phyloP scores from a whole-genome alignment of 371 early-diverging fungal species.

The Capniomyces stellatus region DNA sequence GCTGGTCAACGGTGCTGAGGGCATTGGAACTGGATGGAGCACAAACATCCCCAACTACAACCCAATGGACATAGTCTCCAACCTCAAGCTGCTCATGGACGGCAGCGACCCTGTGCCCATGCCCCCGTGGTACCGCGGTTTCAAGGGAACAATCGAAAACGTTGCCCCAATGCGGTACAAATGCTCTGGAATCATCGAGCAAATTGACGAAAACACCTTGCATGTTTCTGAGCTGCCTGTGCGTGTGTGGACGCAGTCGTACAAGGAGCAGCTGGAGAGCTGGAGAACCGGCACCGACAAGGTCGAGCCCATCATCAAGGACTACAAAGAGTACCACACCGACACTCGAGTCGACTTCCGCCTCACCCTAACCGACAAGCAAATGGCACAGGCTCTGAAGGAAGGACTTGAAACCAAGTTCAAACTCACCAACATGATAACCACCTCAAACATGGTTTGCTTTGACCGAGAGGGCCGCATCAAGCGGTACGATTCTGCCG shows the following conservation, averaged over 20 bases:
- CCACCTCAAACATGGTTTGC: slow-evolving; percentile 90
- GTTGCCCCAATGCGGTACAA: slow-evolving; percentile 40
- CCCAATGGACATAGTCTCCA: slow-evolving; percentile 86
- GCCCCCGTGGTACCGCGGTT: slow-evolving; percentile 96
- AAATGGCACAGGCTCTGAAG: slow-evolving; percentile 47
- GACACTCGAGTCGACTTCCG: slow-evolving; percentile 66
- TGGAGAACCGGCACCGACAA: slow-evolving; percentile 46
- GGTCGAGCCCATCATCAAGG: slow-evolving; percentile 40
- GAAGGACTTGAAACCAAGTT: slow-evolving; percentile 71
- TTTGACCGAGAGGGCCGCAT: slow-evolving; percentile 87
- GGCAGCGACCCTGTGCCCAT: slow-evolving; percentile 57
- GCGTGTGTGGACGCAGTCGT: slow-evolving; percentile 85
- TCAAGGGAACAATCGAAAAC: slow-evolving; percentile 51
- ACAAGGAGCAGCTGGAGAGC: slow-evolving; percentile 76
- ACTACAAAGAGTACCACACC: slow-evolving; percentile 67
- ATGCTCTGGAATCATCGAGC: slow-evolving; percentile 51
- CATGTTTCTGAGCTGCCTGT: slow-evolving; percentile 93
- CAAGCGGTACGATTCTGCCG: slow-evolving; percentile 59
- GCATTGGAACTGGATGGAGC: slow-evolving; percentile 98
- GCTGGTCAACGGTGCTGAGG: slow-evolving; percentile 93
- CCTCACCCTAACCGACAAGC: slow-evolving; percentile 48
- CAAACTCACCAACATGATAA: slow-evolving; percentile 52
- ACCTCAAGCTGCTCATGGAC: slow-evolving; percentile 69
- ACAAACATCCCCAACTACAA: slow-evolving; percentile 71
- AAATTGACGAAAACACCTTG: slow-evolving; percentile 54